phyloP scores from a whole-genome alignment of 345 rosid genomes.

The Gossypium thurberi region DNA sequence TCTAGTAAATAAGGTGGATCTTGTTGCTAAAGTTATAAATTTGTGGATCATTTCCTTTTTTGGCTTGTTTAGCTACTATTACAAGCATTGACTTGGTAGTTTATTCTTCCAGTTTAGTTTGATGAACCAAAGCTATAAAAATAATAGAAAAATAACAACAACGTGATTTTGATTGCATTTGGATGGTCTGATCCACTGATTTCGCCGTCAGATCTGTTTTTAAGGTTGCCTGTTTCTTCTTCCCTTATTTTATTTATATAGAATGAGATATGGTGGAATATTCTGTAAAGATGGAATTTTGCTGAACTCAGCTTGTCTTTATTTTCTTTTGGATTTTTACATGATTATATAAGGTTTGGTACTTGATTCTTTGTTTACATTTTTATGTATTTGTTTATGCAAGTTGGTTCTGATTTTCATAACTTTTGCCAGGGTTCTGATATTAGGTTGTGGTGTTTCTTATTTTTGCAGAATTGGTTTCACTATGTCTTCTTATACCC shows the following conservation, averaged over 20 bases:
- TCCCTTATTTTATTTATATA: not conserved
- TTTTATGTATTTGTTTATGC: constrained; percentile 2
- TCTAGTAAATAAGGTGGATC: not conserved
- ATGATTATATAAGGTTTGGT: not conserved
- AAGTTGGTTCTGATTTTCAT: not conserved
- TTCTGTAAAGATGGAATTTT: constrained; percentile 21
- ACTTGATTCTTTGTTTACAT: constrained; percentile 3
- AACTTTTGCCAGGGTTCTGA: not conserved
- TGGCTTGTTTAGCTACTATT: not conserved
- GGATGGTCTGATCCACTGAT: not conserved
- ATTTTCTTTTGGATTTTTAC: not conserved
- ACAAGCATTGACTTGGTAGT: not conserved
- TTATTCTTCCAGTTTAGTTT: not conserved
- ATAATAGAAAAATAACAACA: not conserved
- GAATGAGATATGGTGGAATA: constrained; percentile 5
- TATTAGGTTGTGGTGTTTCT: not conserved
- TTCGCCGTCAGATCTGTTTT: not conserved
- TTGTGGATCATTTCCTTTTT: not conserved
- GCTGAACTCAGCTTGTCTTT: constrained; percentile 9
- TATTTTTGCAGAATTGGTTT: not conserved
- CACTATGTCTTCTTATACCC: constrained; percentile 31
- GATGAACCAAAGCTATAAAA: not conserved
- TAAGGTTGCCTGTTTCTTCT: not conserved
- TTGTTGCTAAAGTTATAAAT: not conserved
- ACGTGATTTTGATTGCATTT: not conserved